phyloP scores from a whole-genome alignment of 805 yeast species.

The Candida adriatica region DNA sequence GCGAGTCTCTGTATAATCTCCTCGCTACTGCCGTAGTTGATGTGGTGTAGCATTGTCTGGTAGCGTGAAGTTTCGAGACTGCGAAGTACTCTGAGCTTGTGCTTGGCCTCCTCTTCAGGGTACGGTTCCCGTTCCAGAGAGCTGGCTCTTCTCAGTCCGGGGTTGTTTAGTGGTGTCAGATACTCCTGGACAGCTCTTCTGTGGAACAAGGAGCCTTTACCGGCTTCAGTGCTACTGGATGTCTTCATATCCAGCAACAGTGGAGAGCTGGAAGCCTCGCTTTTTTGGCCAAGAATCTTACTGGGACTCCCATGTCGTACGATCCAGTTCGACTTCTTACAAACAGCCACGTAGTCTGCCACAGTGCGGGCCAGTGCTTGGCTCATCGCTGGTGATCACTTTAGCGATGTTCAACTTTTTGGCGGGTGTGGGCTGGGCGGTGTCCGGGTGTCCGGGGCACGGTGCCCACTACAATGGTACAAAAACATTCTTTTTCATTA shows the following conservation, averaged over 20 bases:
- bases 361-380: slow-evolving; percentile 4
- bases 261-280: not conserved
- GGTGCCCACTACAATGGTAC: too few relatives aligned
- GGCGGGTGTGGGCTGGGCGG: too few relatives aligned
- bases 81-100: slow-evolving; percentile 1
- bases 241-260: not conserved
- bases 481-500: too few relatives aligned
- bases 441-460: too few relatives aligned
- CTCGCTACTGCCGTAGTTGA: slow-evolving; percentile 16
- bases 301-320: not conserved
- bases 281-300: not conserved
- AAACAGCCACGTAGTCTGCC: slow-evolving; percentile 2
- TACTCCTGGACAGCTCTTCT: slow-evolving; percentile 23
- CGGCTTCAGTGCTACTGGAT: slow-evolving; percentile 11
- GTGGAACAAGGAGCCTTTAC: slow-evolving; percentile 26
- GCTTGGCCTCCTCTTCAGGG: slow-evolving; percentile 15
- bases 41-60: slow-evolving; percentile 10
- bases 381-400: too few relatives aligned
- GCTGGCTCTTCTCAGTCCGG: slow-evolving; percentile 22
- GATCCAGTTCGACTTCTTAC: slow-evolving; percentile 5
- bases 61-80: slow-evolving; percentile 6
- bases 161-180: slow-evolving; percentile 23
- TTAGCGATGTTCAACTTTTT: too few relatives aligned
- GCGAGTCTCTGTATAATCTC: slow-evolving; percentile 21
- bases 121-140: slow-evolving; percentile 5